These are phyloP conservation scores for Sutorius australiensis DNA, from an alignment of 768 basidiomycete genomes.

Conservation along the genomic window DNA sequence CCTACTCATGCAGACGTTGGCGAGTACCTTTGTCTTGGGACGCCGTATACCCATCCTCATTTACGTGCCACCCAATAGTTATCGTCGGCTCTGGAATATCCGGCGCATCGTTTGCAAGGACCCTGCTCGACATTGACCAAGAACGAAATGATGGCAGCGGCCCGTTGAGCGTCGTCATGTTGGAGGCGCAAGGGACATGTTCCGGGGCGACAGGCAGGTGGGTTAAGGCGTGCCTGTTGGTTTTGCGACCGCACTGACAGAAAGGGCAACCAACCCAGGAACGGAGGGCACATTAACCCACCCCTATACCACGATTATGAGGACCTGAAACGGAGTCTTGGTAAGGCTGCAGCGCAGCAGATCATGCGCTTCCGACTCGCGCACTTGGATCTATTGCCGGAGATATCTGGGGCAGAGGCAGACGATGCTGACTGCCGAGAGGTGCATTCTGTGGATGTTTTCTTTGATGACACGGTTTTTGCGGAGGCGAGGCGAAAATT, in stretches of 20 bases:
- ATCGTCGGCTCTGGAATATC: constrained; percentile 57
- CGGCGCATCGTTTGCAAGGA: constrained; percentile 40
- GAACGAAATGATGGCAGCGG: constrained; percentile 12
- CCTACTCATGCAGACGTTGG: constrained; percentile 58
- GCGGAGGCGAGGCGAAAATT: constrained; percentile 42
- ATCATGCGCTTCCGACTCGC: constrained; percentile 40
- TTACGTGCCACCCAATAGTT: constrained; percentile 21
- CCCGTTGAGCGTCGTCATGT: constrained; percentile 42
- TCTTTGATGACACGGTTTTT: constrained; percentile 32
- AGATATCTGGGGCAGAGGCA: constrained; percentile 30
- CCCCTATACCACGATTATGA: constrained; percentile 45
- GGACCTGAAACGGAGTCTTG: constrained; percentile 36
- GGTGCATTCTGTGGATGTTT: constrained; percentile 34
- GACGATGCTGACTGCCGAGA: constrained; percentile 28
- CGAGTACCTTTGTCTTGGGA: constrained; percentile 6
- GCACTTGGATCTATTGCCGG: constrained; percentile 33
- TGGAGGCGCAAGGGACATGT: constrained; percentile 60
- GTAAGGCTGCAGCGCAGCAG: constrained; percentile 36
- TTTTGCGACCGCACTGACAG: background rate
- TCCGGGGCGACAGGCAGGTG: constrained; percentile 52
- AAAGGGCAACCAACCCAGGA: constrained; percentile 26
- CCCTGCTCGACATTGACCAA: constrained; percentile 32
- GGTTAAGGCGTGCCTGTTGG: constrained; percentile 9
- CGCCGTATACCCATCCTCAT: background rate
- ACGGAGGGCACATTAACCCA: constrained; percentile 51